Base-by-base conservation (phyloP, 345 rosid species). In the Citropsis articulata region DNA sequence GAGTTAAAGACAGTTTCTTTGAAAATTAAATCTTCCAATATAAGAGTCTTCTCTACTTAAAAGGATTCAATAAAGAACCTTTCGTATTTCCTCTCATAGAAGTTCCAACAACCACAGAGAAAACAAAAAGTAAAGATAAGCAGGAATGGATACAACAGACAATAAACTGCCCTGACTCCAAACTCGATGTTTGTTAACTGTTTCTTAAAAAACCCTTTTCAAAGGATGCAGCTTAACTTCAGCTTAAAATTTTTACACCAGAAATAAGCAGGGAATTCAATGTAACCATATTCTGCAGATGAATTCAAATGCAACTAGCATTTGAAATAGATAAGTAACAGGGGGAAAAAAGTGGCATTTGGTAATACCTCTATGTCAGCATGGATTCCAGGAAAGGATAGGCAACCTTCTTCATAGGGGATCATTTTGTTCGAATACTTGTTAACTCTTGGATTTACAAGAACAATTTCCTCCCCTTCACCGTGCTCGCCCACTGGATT, bases 321-420 rank as follows among this genome's bases (percentile, higher is more conserved):
- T 16, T 45, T 21, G 45, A 28, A 66, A 53, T 6, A 65, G 75
- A 73, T 60, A 40, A 40, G 38, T 25, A 75, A 24, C 9, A 28
- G 63, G 38, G 74, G 0, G 0, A 53, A 4, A 38, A 12, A 66
- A 7, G 19, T 21, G 25, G 55, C 19, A 31, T n/a, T 33, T 33
- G 53, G 55, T n/a, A 80, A 40, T 86, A 96, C 98, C 89, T 85
- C 79, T 4, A 96, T 89, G 62, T 96, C 97, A 72, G 94, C 98
- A 85, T 88, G 89, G 61, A 92, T 94, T 77, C 93, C 88, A 2
- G 99, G 98, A 83, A 96, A 96, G 30, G 99, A 96, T 42, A 94
- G 84, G 86, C 99, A 94, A 28, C 97, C 97, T 89, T 96, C 99
- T 14, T 90, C 79, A 78, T 88, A 94, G 24, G 69, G 90, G 66